Percentiles rank a stretch among this genome's conserved stretches.
Evolutionary conservation across 2,329 filamentous ascomycete species (phyloP).

Genomic region (Rhytidhysteron rufulum): DNA sequence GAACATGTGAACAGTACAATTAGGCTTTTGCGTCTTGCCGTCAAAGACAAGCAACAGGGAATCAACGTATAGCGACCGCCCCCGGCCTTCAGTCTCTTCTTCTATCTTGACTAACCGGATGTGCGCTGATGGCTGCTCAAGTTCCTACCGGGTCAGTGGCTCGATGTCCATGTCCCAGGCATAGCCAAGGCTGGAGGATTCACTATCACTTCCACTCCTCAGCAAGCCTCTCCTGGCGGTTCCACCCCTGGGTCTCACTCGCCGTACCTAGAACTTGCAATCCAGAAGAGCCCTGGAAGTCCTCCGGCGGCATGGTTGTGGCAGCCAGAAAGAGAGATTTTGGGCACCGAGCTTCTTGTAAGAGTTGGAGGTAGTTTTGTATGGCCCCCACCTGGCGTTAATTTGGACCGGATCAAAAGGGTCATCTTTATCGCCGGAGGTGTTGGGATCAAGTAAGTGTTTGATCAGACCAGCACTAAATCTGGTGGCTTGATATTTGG

Average conservation of each 20-base stretch:
- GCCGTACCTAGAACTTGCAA: conserved; percentile 70
- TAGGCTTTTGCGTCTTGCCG: conserved; percentile 62
- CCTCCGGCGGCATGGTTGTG: conserved; percentile 75
- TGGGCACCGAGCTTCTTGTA: conserved; percentile 58
- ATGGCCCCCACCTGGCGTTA: conserved; percentile 62
- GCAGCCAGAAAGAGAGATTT: conserved; percentile 51
- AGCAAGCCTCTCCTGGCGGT: conserved; percentile 39
- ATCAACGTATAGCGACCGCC: conserved; percentile 45
- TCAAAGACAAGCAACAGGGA: conserved; percentile 46
- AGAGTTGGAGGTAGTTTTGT: conserved; percentile 78
- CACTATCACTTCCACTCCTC: conserved; percentile 77
- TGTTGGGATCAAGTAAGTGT: conserved; percentile 70
- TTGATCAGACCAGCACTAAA: conserved; percentile 9
- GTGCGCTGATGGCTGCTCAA: too few relatives aligned
- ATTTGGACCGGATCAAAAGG: conserved; percentile 47
- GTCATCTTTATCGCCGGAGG: conserved; percentile 76
- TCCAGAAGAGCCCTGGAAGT: conserved; percentile 68
- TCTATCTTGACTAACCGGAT: too few relatives aligned
- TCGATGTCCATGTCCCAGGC: conserved; percentile 73
- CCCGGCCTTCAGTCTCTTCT: too few relatives aligned
- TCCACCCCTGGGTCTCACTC: conserved; percentile 13
- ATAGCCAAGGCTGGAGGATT: conserved; percentile 74
- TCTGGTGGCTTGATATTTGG: not conserved
- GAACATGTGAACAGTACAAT: conserved; percentile 63
- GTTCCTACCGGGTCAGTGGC: conserved; percentile 83